Conservation (phyloP, 2,329 filamentous ascomycete genomes). For the Ampelomyces quisqualis region DNA sequence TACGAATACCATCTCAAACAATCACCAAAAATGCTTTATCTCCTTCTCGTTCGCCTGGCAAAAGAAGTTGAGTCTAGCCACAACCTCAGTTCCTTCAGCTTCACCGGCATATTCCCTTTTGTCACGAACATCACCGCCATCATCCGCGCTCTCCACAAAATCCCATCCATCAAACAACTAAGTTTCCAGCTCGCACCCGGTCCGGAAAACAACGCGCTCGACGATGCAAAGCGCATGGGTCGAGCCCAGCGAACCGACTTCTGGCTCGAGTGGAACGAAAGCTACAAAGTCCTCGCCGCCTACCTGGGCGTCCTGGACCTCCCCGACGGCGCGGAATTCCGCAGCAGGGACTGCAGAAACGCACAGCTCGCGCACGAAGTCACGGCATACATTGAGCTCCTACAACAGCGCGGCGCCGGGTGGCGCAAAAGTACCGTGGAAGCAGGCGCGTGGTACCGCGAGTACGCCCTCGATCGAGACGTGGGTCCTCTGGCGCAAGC, state of each 20-base stretch:
- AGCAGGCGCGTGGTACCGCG: slow-evolving; percentile 25
- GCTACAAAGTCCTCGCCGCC: slow-evolving; percentile 29
- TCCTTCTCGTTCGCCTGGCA: slow-evolving; percentile 43
- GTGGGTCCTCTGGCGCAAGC: background rate
- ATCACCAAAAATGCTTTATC: slow-evolving; percentile 62
- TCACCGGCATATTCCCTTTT: slow-evolving; percentile 68
- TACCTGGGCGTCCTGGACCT: slow-evolving; percentile 28
- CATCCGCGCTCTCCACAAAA: slow-evolving; percentile 25
- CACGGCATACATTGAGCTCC: slow-evolving; percentile 22
- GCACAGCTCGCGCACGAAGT: slow-evolving; percentile 23
- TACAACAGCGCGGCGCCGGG: slow-evolving; percentile 23
- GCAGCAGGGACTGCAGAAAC: slow-evolving; percentile 28
- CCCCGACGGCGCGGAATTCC: slow-evolving; percentile 22
- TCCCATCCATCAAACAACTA: slow-evolving; percentile 37
- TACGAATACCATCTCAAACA: slow-evolving; percentile 70
- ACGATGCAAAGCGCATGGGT: slow-evolving; percentile 41
- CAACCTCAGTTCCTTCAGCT: slow-evolving; percentile 53
- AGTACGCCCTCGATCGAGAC: slow-evolving; percentile 12
- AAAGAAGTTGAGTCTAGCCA: slow-evolving; percentile 28
- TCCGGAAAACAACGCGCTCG: slow-evolving; percentile 42
- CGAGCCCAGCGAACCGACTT: slow-evolving; percentile 47
- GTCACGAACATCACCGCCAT: slow-evolving; percentile 56
- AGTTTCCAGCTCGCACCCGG: slow-evolving; percentile 48
- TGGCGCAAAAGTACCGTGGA: slow-evolving; percentile 25
- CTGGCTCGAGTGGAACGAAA: slow-evolving; percentile 41